Evolutionary conservation across 2,329 filamentous ascomycete species (phyloP).

Genomic region (Fusarium falciforme): DNA sequence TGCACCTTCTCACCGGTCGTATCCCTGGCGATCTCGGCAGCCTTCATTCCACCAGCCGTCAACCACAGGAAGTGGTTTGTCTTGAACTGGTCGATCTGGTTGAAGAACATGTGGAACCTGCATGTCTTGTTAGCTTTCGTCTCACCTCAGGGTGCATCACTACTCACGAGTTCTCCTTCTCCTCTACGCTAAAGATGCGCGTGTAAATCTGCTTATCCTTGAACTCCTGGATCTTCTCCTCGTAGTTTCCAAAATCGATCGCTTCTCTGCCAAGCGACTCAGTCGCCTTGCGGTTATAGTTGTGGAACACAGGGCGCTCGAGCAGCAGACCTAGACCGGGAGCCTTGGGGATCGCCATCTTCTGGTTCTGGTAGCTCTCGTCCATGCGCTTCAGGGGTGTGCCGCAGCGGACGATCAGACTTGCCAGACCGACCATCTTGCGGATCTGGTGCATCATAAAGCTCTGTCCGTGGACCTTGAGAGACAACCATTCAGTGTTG

Average conservation of each 20-base stretch:
- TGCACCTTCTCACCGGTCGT: constrained; percentile 52
- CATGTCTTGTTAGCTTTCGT: constrained; percentile 22
- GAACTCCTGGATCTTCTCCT: constrained; percentile 85
- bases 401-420: constrained; percentile 86
- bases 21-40: constrained; percentile 58
- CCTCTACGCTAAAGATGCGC: constrained; percentile 90
- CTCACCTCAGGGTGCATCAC: background rate
- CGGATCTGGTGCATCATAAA: constrained; percentile 99
- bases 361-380: constrained; percentile 77
- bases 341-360: constrained; percentile 92
- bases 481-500: constrained; percentile 92
- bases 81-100: constrained; percentile 81
- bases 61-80: constrained; percentile 80
- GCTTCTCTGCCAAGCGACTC: constrained; percentile 71
- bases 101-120: constrained; percentile 82
- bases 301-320: constrained; percentile 91
- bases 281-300: constrained; percentile 81
- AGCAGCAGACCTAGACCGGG: constrained; percentile 89
- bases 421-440: constrained; percentile 97
- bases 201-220: constrained; percentile 94
- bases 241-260: constrained; percentile 83
- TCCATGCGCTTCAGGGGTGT: constrained; percentile 77
- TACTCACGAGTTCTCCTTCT: constrained; percentile 85
- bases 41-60: constrained; percentile 74
- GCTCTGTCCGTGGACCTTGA: constrained; percentile 96